Percentiles rank a stretch among this genome's conserved stretches.
These are phyloP conservation scores for Cephaloascus albidus DNA, from an alignment of 805 yeast genomes.

Conservation along the genomic window DNA sequence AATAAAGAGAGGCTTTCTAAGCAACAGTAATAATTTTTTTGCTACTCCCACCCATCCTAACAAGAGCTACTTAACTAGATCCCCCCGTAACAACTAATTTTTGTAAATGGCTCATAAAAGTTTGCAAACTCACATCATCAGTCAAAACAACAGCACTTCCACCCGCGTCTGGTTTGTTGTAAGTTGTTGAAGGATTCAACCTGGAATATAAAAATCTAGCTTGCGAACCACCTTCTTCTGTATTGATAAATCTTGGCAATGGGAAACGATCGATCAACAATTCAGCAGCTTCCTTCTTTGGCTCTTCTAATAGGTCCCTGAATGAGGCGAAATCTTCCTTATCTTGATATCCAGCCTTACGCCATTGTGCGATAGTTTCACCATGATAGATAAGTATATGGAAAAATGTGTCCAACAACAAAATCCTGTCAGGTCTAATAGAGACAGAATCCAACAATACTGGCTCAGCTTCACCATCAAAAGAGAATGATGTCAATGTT, in stretches of 20 bases:
- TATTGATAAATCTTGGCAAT: conserved; percentile 91
- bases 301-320: conserved; percentile 77
- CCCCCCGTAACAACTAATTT: conserved; percentile 73
- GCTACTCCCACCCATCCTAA: no score
- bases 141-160: conserved; percentile 79
- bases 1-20: no score
- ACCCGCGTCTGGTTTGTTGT: conserved; percentile 41
- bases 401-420: conserved; percentile 91
- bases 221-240: conserved; percentile 98
- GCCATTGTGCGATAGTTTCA: conserved; percentile 91
- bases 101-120: conserved; percentile 90
- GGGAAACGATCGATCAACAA: conserved; percentile 92
- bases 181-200: conserved; percentile 87
- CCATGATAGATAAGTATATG: conserved; percentile 95
- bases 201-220: conserved; percentile 94
- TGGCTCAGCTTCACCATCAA: conserved; percentile 77
- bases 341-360: conserved; percentile 90
- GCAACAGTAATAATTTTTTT: no score
- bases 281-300: conserved; percentile 87
- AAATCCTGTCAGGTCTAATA: conserved; percentile 76
- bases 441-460: conserved; percentile 91
- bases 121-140: conserved; percentile 92
- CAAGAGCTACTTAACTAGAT: no score
- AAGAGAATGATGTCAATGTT: conserved; percentile 76
- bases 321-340: conserved; percentile 85